These are phyloP conservation scores for Arthrobotrys musiformis DNA, from an alignment of 2,329 filamentous ascomycete genomes.

Conservation along the genomic window DNA sequence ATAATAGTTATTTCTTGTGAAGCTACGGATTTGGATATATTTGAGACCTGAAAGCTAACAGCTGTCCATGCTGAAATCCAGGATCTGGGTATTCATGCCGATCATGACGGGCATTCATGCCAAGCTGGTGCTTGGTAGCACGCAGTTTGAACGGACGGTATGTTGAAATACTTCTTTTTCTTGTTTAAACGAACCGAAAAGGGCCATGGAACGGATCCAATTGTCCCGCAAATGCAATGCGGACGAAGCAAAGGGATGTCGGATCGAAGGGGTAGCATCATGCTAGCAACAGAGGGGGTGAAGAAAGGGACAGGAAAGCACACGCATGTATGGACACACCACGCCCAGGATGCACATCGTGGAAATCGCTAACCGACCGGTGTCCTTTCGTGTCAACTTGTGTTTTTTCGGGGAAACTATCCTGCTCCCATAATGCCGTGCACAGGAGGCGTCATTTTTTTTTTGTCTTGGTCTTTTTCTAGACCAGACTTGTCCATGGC, in stretches of 20 bases:
- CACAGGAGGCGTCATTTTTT: conserved; percentile 52
- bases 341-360: background rate
- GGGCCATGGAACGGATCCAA: conserved; percentile 23
- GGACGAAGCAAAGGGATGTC: conserved; percentile 9
- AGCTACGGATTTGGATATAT: background rate
- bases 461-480: background rate
- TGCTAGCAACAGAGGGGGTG: background rate
- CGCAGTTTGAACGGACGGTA: conserved; percentile 12
- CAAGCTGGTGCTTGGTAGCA: conserved; percentile 20
- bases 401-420: background rate
- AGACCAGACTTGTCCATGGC: background rate
- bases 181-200: conserved; percentile 4
- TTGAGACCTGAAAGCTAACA: background rate
- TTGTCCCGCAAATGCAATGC: conserved; percentile 29
- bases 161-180: background rate
- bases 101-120: background rate
- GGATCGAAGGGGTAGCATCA: background rate
- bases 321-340: background rate
- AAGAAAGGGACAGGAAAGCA: background rate
- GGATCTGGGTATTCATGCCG: conserved; percentile 3
- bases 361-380: background rate
- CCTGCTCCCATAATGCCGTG: conserved; percentile 27
- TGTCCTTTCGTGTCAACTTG: conserved; percentile 23
- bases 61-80: background rate
- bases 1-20: background rate